Percentiles rank a stretch among this genome's conserved stretches.
Conservation (phyloP, 805 yeast genomes). For the Starmerella lactis-condensi region DNA sequence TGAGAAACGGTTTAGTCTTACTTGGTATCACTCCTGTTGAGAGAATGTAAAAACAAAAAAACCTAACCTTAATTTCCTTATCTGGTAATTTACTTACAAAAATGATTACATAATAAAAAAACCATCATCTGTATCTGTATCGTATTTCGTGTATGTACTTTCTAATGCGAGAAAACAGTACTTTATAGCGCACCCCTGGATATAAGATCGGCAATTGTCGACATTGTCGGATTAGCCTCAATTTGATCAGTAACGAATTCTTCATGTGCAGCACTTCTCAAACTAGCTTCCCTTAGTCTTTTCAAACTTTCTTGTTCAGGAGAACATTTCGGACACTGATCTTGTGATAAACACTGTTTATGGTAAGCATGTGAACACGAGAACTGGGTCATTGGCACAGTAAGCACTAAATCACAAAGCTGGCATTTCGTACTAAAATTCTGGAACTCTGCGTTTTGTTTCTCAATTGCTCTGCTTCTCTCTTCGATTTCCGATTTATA, state of each 20-base stretch:
- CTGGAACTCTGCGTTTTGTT: slow-evolving; percentile 39
- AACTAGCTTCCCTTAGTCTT: slow-evolving; percentile 40
- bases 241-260: no score
- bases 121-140: not conserved
- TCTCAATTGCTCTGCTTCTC: slow-evolving; percentile 36
- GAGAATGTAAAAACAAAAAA: slow-evolving; percentile 63
- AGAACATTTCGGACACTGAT: slow-evolving; percentile 63
- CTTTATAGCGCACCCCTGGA: no score
- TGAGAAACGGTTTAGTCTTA: slow-evolving; percentile 73
- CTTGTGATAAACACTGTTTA: slow-evolving; percentile 40
- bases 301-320: slow-evolving; percentile 55
- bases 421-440: slow-evolving; percentile 47
- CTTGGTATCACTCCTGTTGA: slow-evolving; percentile 96
- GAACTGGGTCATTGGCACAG: slow-evolving; percentile 67
- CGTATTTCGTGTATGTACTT: not conserved
- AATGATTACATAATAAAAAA: not conserved
- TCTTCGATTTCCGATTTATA: slow-evolving; percentile 48
- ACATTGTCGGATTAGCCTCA: no score
- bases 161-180: not conserved
- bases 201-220: no score
- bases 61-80: not conserved
- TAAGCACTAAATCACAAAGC: slow-evolving; percentile 45
- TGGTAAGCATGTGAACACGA: slow-evolving; percentile 77
- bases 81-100: not conserved
- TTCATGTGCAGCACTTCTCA: slow-evolving; percentile 39